Evolutionary conservation across 129 eudicot genomes (phyloP), one percentile per base, ranked within the genome.

Genomic region (Chrysanthemum lavandulifolium): DNA sequence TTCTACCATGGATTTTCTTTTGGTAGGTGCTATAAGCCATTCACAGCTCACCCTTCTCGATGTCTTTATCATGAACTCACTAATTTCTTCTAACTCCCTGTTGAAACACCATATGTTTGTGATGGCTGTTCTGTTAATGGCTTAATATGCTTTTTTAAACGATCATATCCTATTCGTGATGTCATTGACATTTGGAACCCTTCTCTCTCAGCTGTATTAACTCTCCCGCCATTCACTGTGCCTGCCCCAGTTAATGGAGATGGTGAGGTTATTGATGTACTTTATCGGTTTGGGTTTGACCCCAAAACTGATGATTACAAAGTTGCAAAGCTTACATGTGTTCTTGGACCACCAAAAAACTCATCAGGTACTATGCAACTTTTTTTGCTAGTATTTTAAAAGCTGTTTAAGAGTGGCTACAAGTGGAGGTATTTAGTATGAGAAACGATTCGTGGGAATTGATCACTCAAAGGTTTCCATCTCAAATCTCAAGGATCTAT

Each of bases 361-460:
- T 23, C 25, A 23, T 23, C 25, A 23, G 25, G 25, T 23, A 23
- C 25, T 23, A 23, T 23, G 25, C 25, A 23, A 23, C 25, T 23
- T 23, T 23, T 23, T 23, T 23, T 23, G 25, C 25, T 23, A 23
- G 25, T 23, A 23, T 23, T 4, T 29, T 10, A 51, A 51, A 3
- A 21, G 50, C 13, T 19, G 5, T 19, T 23, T 49, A 23, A 68
- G 60, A 68, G 47, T 53, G 60, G 16, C 25, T 6, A 12, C 73
- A 13, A 2, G 73, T 68, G 10, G 73, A 68, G 45, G 73, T 68
- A 60, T 68, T 49, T 51, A 29, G 33, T 29, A 29, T 68, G 73
- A 51, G 61, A 50, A 68, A 68, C 3, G 61, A 49, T 52, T 51
- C 61, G 1, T 68, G 61, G 73, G 36, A 52, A 68, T 2, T 10